These are phyloP conservation scores for Microsporum audouinii DNA, from an alignment of 2,329 filamentous ascomycete genomes.

Conservation along the genomic window DNA sequence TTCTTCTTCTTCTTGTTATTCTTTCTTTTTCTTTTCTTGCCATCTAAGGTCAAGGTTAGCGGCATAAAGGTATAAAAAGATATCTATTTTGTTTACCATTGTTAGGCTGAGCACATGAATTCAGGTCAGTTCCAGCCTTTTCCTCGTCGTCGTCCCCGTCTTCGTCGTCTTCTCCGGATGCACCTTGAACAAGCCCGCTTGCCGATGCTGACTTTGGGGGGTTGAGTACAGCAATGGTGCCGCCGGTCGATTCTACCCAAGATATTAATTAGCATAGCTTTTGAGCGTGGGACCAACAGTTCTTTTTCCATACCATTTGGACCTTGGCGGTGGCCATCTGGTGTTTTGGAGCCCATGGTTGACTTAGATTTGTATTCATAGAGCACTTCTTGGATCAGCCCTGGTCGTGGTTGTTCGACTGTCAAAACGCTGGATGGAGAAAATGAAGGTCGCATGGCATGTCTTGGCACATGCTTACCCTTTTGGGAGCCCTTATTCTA, in stretches of 20 bases:
- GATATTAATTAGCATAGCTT: neutral
- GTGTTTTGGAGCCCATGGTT: constrained; percentile 13
- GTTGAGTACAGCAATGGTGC: constrained; percentile 2
- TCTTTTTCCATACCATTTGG: constrained; percentile 10
- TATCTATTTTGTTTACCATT: constrained; percentile 7
- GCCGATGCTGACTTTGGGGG: constrained; percentile 3
- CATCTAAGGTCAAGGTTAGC: constrained; percentile 1
- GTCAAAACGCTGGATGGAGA: neutral
- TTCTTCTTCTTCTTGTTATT: constrained; percentile 36
- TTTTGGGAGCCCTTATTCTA: neutral
- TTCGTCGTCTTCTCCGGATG: constrained; percentile 19
- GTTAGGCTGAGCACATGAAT: neutral
- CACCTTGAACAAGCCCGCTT: constrained; percentile 9
- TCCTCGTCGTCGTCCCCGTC: constrained; percentile 18
- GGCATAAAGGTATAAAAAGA: neutral
- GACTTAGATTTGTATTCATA: neutral
- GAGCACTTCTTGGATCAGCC: neutral
- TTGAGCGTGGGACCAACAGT: neutral
- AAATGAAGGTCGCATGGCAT: neutral
- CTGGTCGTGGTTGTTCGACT: neutral
- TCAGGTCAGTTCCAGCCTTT: constrained; percentile 14
- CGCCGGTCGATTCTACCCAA: neutral
- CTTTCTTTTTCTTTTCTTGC: constrained; percentile 38
- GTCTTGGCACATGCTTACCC: neutral
- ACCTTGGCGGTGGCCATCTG: constrained; percentile 4